Base-by-base conservation (phyloP, 805 yeast species). In the Candida pseudofarinosa region DNA sequence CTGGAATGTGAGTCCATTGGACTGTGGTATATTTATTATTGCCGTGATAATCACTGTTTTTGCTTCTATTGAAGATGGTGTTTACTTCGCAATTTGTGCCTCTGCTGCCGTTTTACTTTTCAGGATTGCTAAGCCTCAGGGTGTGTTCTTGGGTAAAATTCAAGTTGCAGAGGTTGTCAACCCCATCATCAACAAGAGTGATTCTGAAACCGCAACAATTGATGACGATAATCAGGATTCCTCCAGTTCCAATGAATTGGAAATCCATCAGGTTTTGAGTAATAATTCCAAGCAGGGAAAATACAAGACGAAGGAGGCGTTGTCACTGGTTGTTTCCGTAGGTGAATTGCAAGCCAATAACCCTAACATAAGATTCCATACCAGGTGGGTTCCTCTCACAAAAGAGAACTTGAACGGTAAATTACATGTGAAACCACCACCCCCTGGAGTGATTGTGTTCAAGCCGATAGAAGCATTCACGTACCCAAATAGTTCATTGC, bases 361-460 rank as follows among this genome's bases (percentile, higher is more conserved):
- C 45, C 71, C 73, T 6, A 54, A 57, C 19, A 49, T 79, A 35
- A 63, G 53, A 48, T 80, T 74, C 53, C 78, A 74, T 45, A 75
- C 82, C 2, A 75, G 74, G 55, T 85, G 91, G 91, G 83, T 85
- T 19, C 89, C 93, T 37, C 62, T 79, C 37, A 58, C 59, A 60
- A 64, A 58, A 63, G 59, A 59, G 61, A 71, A 71, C 34, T 50
- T 79, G 42, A 87, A 90, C 60, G 65, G 75, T 3, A 76, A 73
- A 13, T 62, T 89, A 14, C 58, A 69, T 0, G 77, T 90, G 4
- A 60, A 60, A 13, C 85, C 89, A 1, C 96, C 97, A 13, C 97
- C 97, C 20, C 88, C 91, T 1, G 97, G 97, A 28, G 89, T 90
- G 14, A 54, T 89, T 44, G 95, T 90, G 2, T 90, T 83, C 69